Percentiles rank a stretch among this genome's conserved stretches.
Conservation (phyloP, 2,329 filamentous ascomycete genomes). For the Alternaria tenuissima region DNA sequence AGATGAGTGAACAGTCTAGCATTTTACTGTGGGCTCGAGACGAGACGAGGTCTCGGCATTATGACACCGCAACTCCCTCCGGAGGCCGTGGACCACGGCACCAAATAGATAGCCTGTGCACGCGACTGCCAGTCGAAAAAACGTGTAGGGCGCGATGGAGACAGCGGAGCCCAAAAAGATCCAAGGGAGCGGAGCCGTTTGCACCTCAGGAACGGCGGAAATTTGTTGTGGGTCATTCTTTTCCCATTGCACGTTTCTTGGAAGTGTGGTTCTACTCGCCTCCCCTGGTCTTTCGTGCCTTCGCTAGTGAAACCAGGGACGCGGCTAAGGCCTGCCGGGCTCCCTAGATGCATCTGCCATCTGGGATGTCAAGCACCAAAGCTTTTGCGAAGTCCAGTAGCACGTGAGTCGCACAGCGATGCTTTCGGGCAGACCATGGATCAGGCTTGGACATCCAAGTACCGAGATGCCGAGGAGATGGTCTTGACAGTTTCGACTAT, state of each 20-base stretch:
- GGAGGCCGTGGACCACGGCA: not conserved
- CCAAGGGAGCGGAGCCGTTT: slow-evolving; percentile 10
- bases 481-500: not conserved
- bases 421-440: not conserved
- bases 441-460: not conserved
- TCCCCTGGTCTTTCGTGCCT: not conserved
- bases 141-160: slow-evolving; percentile 4
- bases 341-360: not conserved
- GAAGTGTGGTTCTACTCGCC: not conserved
- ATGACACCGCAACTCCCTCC: not conserved
- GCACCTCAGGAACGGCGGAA: slow-evolving; percentile 9
- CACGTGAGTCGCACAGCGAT: not conserved
- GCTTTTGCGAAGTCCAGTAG: not conserved
- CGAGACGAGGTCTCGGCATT: not conserved
- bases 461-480: slow-evolving; percentile 8
- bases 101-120: not conserved
- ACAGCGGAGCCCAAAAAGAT: slow-evolving; percentile 12
- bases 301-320: slow-evolving; percentile 5
- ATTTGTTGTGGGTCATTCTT: slow-evolving; percentile 11
- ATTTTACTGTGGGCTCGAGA: not conserved
- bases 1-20: not conserved
- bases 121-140: not conserved
- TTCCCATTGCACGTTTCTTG: not conserved
- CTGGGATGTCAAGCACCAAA: slow-evolving; percentile 1
- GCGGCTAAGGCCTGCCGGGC: slow-evolving; percentile 1